These are phyloP conservation scores for Hypholoma sublateritium DNA, from an alignment of 768 basidiomycete species.

Conservation along the genomic window DNA sequence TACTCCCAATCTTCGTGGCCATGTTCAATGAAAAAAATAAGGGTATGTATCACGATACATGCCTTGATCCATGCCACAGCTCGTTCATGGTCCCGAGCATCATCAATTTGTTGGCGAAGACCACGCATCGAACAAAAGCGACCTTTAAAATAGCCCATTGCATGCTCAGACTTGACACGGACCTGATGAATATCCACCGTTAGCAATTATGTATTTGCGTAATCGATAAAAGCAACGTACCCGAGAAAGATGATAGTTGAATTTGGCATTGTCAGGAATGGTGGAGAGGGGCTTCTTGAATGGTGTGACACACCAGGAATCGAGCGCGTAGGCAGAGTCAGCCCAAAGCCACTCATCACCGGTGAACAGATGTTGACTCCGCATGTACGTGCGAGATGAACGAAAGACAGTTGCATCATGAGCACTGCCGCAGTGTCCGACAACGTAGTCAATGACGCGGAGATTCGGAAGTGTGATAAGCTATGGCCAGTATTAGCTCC, in stretches of 20 bases:
- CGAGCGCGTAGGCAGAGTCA: conserved; percentile 28
- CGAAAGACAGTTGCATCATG: conserved; percentile 26
- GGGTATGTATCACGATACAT: conserved; percentile 22
- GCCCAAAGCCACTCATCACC: conserved; percentile 21
- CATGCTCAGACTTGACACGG: conserved; percentile 27
- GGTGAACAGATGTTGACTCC: neutral
- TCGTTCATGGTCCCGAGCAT: conserved; percentile 15
- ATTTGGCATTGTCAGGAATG: conserved; percentile 21
- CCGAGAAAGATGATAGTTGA: conserved; percentile 24
- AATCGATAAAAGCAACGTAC: conserved; percentile 9
- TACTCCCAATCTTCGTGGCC: conserved; percentile 4
- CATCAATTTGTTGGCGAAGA: conserved; percentile 23
- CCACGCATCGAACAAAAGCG: conserved; percentile 23
- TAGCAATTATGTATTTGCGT: neutral
- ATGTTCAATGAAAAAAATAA: conserved; percentile 13
- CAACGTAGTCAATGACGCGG: conserved; percentile 24
- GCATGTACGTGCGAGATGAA: neutral
- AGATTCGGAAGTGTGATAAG: conserved; percentile 26
- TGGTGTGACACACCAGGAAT: conserved; percentile 21
- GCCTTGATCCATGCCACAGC: conserved; percentile 20
- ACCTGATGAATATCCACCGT: conserved; percentile 11
- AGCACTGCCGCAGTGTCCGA: conserved; percentile 26
- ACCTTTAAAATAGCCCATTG: conserved; percentile 26
- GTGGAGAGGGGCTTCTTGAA: conserved; percentile 27
- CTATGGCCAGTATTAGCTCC: conserved; percentile 8